Base-by-base conservation (phyloP, 2,329 filamentous ascomycete species). In the Paracamarosporium sp. region DNA sequence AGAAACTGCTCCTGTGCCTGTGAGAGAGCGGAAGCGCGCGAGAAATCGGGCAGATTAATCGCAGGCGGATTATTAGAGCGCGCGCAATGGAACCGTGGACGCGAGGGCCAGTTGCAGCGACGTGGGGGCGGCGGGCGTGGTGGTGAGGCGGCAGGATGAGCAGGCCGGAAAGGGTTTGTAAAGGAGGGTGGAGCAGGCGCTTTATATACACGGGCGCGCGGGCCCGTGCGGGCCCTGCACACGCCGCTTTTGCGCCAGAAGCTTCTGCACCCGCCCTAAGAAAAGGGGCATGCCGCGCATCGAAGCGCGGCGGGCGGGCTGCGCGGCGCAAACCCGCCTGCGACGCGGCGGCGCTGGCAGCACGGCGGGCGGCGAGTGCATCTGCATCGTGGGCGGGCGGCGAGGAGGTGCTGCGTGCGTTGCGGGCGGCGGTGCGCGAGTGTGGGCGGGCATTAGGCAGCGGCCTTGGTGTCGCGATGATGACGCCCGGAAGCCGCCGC, bases 1-100 rank as follows among this genome's bases (percentile, higher is more conserved):
- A 62, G 61, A 67, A 64, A 56, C 55, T 36, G 25, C 58, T 56
- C 61, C 55, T 55, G 48, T 59, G 59, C 60, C 64, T 66, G 24
- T 53, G 62, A 70, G 68, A 71, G 71, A 74, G 66, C 57, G 70
- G 47, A 71, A 68, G 59, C 63, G 70, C 63, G 69, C 68, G 56
- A 53, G 12, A 58, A 66, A 52, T 55, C 64, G 64, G 69, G 60
- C 52, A 44, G 53, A 60, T 45, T 5, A 41, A 50, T 67, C 65
- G 57, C 56, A 61, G 58, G 57, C 63, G 62, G 61, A 65, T 61
- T 61, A 69, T 71, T 68, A 73, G 67, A 57, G 66, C 62, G 66
- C 67, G 67, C 70, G 70, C 70, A 73, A 68, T 57, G 51, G 51
- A 59, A 64, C 64, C 70, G 60, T 63, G 20, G 55, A 55, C 52